Evolutionary conservation across 768 basidiomycete genomes (phyloP).

Genomic region (Lepiota venenata): DNA sequence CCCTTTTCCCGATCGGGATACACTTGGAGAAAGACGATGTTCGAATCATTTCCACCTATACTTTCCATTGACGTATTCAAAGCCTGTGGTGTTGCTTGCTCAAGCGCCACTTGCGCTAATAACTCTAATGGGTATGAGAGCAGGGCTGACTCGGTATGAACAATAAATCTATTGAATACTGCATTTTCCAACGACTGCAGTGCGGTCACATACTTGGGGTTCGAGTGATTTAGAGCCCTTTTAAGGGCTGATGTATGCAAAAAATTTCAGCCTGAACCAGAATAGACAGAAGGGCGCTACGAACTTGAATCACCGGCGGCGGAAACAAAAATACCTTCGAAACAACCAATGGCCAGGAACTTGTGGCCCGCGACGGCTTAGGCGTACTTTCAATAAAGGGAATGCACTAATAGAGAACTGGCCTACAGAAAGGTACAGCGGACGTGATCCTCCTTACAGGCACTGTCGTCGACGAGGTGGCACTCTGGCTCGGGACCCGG

Average conservation of each 20-base stretch:
- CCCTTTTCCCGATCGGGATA: slow-evolving; percentile 47
- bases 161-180: slow-evolving; percentile 62
- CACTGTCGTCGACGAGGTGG: slow-evolving; percentile 23
- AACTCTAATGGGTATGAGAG: slow-evolving; percentile 69
- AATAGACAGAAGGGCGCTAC: slow-evolving; percentile 13
- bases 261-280: neutral
- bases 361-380: slow-evolving; percentile 48
- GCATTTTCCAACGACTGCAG: slow-evolving; percentile 41
- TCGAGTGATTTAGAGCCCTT: slow-evolving; percentile 48
- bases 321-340: slow-evolving; percentile 68
- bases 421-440: slow-evolving; percentile 64
- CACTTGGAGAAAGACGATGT: slow-evolving; percentile 62
- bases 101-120: slow-evolving; percentile 56
- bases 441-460: slow-evolving; percentile 57
- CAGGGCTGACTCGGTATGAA: slow-evolving; percentile 57
- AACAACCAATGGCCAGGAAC: slow-evolving; percentile 64
- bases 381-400: slow-evolving; percentile 1
- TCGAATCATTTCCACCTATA: slow-evolving; percentile 49
- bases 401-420: neutral
- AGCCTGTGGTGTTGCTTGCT: slow-evolving; percentile 38
- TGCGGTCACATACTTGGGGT: slow-evolving; percentile 52
- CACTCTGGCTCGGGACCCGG: slow-evolving; percentile 36
- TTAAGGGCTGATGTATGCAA: slow-evolving; percentile 44
- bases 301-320: slow-evolving; percentile 52
- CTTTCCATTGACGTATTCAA: slow-evolving; percentile 61